These are phyloP conservation scores for Clonostachys sp. DNA, from an alignment of 2,329 filamentous ascomycete genomes.

Conservation along the genomic window DNA sequence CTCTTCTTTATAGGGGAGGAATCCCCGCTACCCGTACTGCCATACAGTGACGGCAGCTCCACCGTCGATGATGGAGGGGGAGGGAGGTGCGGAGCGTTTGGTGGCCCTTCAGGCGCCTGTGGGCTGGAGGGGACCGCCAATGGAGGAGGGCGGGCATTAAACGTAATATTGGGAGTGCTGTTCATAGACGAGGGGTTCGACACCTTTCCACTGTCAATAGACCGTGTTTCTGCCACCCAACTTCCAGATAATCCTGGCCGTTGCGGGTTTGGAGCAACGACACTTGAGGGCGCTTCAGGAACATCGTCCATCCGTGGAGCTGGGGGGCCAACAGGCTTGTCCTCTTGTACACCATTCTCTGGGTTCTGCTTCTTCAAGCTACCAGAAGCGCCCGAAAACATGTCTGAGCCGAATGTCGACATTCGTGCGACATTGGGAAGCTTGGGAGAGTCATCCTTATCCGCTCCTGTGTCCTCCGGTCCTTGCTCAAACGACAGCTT, in stretches of 20 bases:
- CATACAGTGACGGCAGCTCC: constrained; percentile 26
- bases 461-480: constrained; percentile 1
- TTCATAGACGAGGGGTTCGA: too few species aligned
- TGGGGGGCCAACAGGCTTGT: not conserved
- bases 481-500: not conserved
- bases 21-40: constrained; percentile 39
- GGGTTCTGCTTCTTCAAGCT: not conserved
- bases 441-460: constrained; percentile 41
- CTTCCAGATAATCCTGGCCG: not conserved
- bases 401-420: constrained; percentile 55
- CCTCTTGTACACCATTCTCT: not conserved
- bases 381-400: constrained; percentile 29
- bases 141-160: not conserved
- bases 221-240: too few species aligned
- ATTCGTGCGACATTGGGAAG: constrained; percentile 54
- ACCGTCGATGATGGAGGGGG: constrained; percentile 17
- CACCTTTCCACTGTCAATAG: not conserved
- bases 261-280: not conserved
- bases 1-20: constrained; percentile 61
- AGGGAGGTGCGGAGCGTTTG: constrained; percentile 9
- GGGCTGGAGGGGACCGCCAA: constrained; percentile 32
- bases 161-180: too few species aligned
- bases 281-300: not conserved
- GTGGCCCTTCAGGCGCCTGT: constrained; percentile 18
- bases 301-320: too few species aligned